Conservation (phyloP, 352 stramenopile species). For the Peronosclerospora sorghi region DNA sequence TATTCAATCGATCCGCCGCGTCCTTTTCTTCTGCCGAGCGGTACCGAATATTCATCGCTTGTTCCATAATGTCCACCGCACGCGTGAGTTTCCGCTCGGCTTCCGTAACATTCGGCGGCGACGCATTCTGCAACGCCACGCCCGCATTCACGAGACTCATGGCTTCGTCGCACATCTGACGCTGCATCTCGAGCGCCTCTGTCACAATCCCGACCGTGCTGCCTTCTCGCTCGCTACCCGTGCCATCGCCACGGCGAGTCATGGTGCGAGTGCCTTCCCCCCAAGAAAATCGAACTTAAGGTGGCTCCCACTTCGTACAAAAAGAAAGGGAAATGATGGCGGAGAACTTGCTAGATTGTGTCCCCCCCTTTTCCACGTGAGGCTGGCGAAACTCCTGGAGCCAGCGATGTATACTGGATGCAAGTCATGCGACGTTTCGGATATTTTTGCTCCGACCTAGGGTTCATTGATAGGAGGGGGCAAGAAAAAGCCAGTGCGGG, state of each 20-base stretch:
- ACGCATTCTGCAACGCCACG: constrained; percentile 59
- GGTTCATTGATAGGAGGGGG: constrained; percentile 1
- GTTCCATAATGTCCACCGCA: constrained; percentile 63
- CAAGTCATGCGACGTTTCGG: constrained; percentile 12
- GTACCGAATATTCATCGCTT: constrained; percentile 66
- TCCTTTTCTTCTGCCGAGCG: constrained; percentile 54
- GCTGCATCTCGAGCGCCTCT: constrained; percentile 31
- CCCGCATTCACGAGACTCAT: constrained; percentile 69
- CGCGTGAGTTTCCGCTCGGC: constrained; percentile 51
- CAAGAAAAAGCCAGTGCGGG: constrained; percentile 7
- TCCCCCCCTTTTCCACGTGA: constrained; percentile 10
- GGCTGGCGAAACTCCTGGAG: constrained; percentile 8
- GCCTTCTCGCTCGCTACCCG: constrained; percentile 18
- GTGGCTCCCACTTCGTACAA: not conserved
- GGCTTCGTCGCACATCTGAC: constrained; percentile 57
- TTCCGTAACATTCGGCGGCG: constrained; percentile 34
- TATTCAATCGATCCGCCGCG: constrained; percentile 47
- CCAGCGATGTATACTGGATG: constrained; percentile 7
- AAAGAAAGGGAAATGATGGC: constrained; percentile 10
- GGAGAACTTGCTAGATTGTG: constrained; percentile 5
- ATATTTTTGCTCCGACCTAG: constrained; percentile 6
- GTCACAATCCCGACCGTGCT: constrained; percentile 22
- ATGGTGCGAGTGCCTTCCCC: constrained; percentile 3
- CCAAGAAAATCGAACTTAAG: not conserved
- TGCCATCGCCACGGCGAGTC: constrained; percentile 16